Percentiles rank a stretch among this genome's conserved stretches.
phyloP scores from a whole-genome alignment of 495 filamentous ascomycete species.

The Penicillium soppii region DNA sequence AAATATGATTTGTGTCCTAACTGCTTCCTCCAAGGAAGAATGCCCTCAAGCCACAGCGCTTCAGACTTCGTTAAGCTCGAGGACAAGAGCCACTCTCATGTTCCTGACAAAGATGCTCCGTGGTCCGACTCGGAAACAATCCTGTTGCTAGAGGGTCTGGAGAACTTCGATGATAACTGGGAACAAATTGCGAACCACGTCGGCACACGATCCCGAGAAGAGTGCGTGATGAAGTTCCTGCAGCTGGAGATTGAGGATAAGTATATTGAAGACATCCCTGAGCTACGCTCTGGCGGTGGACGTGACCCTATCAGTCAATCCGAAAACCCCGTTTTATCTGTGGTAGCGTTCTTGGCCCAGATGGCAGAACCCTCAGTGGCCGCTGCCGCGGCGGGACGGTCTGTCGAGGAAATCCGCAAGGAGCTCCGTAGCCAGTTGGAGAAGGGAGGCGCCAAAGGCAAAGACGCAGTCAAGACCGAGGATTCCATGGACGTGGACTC shows the following conservation, averaged over 20 bases:
- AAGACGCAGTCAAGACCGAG: constrained; percentile 60
- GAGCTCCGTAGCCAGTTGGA: constrained; percentile 73
- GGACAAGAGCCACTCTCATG: constrained; percentile 70
- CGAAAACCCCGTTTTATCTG: constrained; percentile 94
- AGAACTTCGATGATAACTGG: constrained; percentile 94
- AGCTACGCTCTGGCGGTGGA: constrained; percentile 64
- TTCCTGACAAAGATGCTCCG: constrained; percentile 76
- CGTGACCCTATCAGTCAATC: constrained; percentile 81
- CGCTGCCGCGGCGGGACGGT: constrained; percentile 82
- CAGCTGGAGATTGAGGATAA: constrained; percentile 89
- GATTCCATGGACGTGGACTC: constrained; percentile 68
- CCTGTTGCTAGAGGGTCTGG: constrained; percentile 81
- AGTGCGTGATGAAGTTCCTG: constrained; percentile 94
- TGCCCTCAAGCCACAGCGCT: constrained; percentile 69
- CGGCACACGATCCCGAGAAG: constrained; percentile 85
- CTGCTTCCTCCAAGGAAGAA: constrained; percentile 79
- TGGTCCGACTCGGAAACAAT: constrained; percentile 91
- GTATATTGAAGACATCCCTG: constrained; percentile 74
- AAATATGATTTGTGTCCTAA: constrained; percentile 86
- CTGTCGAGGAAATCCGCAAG: constrained; percentile 78
- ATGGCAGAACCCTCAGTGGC: constrained; percentile 85
- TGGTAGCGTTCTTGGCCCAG: constrained; percentile 86
- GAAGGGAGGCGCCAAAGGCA: constrained; percentile 54
- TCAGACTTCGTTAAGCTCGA: constrained; percentile 84
- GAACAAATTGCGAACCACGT: constrained; percentile 88